Evolutionary conservation across 768 basidiomycete species (phyloP).

Genomic region (Termitomyces sp.): DNA sequence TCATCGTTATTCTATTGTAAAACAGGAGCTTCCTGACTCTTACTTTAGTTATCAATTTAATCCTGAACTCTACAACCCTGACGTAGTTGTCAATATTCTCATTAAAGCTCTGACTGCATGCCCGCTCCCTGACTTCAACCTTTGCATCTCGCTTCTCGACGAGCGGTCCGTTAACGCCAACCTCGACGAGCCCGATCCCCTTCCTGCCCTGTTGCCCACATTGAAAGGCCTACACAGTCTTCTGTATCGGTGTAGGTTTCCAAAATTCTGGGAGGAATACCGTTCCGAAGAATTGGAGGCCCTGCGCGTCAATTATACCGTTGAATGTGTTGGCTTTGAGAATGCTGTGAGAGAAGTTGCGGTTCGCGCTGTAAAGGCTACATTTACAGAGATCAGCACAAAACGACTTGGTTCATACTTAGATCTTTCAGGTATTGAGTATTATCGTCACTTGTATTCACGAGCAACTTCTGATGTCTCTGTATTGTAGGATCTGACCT

Average conservation of each 20-base stretch:
- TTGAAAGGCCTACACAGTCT: constrained; percentile 63
- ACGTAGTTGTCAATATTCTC: constrained; percentile 92
- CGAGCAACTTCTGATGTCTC: not conserved
- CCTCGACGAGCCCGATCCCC: constrained; percentile 78
- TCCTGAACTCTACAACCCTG: constrained; percentile 85
- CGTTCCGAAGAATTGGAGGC: constrained; percentile 61
- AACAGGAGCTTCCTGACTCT: not conserved
- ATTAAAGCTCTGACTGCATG: constrained; percentile 83
- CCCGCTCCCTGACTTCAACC: constrained; percentile 89
- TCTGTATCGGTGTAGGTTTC: constrained; percentile 81
- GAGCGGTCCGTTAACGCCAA: constrained; percentile 52
- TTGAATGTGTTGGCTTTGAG: constrained; percentile 80
- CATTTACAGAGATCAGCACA: constrained; percentile 69
- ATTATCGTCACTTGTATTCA: not conserved
- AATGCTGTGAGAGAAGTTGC: constrained; percentile 76
- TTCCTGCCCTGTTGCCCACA: constrained; percentile 62
- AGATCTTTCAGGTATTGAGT: constrained; percentile 48
- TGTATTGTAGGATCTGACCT: constrained; percentile 44
- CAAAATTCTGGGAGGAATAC: constrained; percentile 78
- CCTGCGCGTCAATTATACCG: constrained; percentile 82
- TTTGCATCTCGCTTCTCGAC: constrained; percentile 89
- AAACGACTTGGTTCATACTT: constrained; percentile 69
- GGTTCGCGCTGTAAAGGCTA: constrained; percentile 68
- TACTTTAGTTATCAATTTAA: constrained; percentile 87
- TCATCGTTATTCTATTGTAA: not conserved